Evolutionary conservation across 1,139 yeast genomes (phyloP).

Genomic region (Suhomyces wounanorum): DNA sequence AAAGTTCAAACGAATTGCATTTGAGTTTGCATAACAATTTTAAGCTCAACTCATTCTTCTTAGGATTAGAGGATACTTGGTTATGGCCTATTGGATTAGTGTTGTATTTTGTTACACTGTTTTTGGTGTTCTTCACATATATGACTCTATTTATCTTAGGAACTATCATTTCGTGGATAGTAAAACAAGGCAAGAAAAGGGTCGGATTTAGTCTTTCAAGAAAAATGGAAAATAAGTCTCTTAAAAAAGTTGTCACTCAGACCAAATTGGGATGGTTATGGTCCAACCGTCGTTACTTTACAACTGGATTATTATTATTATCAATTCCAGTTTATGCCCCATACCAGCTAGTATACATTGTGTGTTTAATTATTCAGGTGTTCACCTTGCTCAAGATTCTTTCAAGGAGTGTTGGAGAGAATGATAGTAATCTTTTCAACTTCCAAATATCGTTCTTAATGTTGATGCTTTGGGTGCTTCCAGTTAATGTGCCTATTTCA

Average conservation of each 20-base stretch:
- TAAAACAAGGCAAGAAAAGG: not conserved
- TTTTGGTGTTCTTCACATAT: constrained; percentile 20
- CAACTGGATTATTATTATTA: constrained; percentile 37
- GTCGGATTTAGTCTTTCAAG: not conserved
- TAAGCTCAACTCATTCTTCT: constrained; percentile 46
- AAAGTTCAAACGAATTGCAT: constrained; percentile 38
- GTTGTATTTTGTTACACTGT: constrained; percentile 50
- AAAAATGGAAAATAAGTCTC: not conserved
- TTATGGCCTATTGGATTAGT: constrained; percentile 62
- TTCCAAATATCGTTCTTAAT: constrained; percentile 57
- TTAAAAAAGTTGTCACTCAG: not conserved
- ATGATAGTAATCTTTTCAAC: constrained; percentile 34
- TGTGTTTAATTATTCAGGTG: constrained; percentile 57
- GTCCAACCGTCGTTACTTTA: constrained; percentile 30
- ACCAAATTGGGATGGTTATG: constrained; percentile 5
- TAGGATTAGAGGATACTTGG: constrained; percentile 65
- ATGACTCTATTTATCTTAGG: constrained; percentile 15
- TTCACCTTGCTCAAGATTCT: constrained; percentile 42
- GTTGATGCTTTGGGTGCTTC: constrained; percentile 66
- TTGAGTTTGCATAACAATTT: constrained; percentile 26
- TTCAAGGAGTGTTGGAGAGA: constrained; percentile 7
- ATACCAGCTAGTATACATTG: constrained; percentile 71
- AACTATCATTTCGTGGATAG: constrained; percentile 4
- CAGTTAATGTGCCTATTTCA: constrained; percentile 67
- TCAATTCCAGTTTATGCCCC: constrained; percentile 66